A percentile compares a stretch with the other conserved stretches of the same genome.
Evolutionary conservation across 108 stramenopile species (phyloP).

Genomic region (Epithemia pelagica): DNA sequence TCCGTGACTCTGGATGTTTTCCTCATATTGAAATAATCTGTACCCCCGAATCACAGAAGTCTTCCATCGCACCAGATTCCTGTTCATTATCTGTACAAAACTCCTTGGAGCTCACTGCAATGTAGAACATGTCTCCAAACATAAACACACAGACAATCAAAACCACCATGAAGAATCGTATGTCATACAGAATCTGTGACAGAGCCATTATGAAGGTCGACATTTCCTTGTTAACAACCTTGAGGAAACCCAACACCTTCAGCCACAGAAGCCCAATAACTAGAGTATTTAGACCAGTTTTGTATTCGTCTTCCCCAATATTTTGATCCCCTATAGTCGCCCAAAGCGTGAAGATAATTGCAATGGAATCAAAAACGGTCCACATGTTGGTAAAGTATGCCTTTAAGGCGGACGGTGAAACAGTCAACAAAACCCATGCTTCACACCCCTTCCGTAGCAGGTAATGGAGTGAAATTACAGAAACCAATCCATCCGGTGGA

Average conservation of each 20-base stretch:
- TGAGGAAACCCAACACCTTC: constrained; percentile 30
- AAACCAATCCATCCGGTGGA: not conserved
- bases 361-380: constrained; percentile 19
- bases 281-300: constrained; percentile 19
- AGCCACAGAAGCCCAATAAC: constrained; percentile 39
- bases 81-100: not conserved
- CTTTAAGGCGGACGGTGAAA: constrained; percentile 13
- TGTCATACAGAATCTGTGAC: constrained; percentile 19
- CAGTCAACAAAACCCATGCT: constrained; percentile 15
- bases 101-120: constrained; percentile 9
- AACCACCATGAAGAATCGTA: constrained; percentile 24
- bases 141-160: constrained; percentile 23
- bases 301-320: not conserved
- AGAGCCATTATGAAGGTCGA: constrained; percentile 46
- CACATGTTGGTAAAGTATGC: constrained; percentile 14
- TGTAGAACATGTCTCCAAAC: constrained; percentile 27
- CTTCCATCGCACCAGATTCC: constrained; percentile 8
- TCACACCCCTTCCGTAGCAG: constrained; percentile 16
- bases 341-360: constrained; percentile 10
- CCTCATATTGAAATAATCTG: no score
- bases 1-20: no score
- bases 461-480: constrained; percentile 1
- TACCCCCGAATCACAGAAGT: constrained; percentile 17
- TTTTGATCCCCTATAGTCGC: not conserved
- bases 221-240: constrained; percentile 39